Base-by-base conservation (phyloP, 1,284 basidiomycete genomes). In the Puccinia polysora region DNA sequence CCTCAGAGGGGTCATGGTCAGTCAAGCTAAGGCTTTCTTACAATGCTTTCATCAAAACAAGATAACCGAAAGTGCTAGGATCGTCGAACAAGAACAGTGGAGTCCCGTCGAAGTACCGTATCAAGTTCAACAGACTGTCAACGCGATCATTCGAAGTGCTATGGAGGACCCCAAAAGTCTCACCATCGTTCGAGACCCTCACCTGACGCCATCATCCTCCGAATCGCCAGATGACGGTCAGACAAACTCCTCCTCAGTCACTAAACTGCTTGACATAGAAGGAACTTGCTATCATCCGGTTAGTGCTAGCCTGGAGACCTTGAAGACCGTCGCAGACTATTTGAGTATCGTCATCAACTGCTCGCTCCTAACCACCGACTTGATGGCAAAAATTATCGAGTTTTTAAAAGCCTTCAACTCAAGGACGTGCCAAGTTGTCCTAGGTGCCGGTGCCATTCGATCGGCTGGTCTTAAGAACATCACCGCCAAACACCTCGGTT, bases 351-450 rank as follows among this genome's bases (percentile, higher is more conserved):
- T 97, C 73, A 85, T 94, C 77, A 97, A 95, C 78, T 82, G 97
- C 75, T 85, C 90, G 32, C 84, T 90, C 79, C 84, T 97, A 59
- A 93, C 91, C 50, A 96, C 90, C 65, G 96, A 99, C 79, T 87
- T 89, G 32, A 96, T 98, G 89, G 86, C 87, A 73, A 86, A 91
- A 49, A 85, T 94, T 15, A 91, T 98, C 76, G 96, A 98, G 80
- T 95, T 96, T 78, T 83, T 98, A 75, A 97, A 96, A 81, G 82
- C 91, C 36, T 98, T 97, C 84, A 99, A 99, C 80, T 98, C 96
- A 50, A 84, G 95, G 74, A 97, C 92, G 0, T 99, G 96, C 81
- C 95, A 98, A 79, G 94, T 98, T 50, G 95, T 98, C 0, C 84
- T 99, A 1, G 95, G 95, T 5, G 95, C 96, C 0, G 95, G 95